Base-by-base conservation (phyloP, 164 flowering plant genomes). In the Buxus sempervirens region DNA sequence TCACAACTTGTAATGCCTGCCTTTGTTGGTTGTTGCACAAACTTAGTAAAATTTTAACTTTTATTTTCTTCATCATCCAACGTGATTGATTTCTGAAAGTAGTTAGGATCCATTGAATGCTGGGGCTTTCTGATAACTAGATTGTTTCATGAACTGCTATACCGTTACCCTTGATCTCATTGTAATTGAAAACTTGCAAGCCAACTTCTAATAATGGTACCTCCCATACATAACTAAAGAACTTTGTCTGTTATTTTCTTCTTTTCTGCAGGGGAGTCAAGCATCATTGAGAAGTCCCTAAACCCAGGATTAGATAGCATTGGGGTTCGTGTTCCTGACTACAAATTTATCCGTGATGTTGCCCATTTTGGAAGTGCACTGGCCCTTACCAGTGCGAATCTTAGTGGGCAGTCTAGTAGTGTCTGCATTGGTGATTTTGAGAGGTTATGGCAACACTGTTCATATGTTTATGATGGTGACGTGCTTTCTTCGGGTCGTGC, bases 311-410 rank as follows among this genome's bases (percentile, higher is more conserved):
- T 87, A 64, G 94, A 85, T 24, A 96, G 90, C 76, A 80, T 96
- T 60, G 99, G 98, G 12, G 51, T 45, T 15, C 87, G 98, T 66
- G 99, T 96, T 58, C 99, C 99, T 38, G 91, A 90, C 69, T 77
- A 67, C 70, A 69, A 87, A 69, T 96, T 93, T 72, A 88, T 96
- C 23, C 84, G 95, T 75, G 72, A 42, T 41, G 75, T 96, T 73
- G 81, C 93, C 45, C 86, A 87, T 67, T 83, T 84, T 49, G 81
- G 84, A 71, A 91, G 86, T 76, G 98, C 98, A 9, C 64, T 93
- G 69, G 96, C 99, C 61, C 95, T 96, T 58, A 93, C 98, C 13
- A 91, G 98, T 74, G 98, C 96, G 67, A 93, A 96, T 76, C 74
- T 88, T 38, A 90, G 90, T 69, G 99, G 97, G 67, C 93, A 97